Evolutionary conservation across 495 filamentous ascomycete species (phyloP).

Genomic region (Tuber indicum): DNA sequence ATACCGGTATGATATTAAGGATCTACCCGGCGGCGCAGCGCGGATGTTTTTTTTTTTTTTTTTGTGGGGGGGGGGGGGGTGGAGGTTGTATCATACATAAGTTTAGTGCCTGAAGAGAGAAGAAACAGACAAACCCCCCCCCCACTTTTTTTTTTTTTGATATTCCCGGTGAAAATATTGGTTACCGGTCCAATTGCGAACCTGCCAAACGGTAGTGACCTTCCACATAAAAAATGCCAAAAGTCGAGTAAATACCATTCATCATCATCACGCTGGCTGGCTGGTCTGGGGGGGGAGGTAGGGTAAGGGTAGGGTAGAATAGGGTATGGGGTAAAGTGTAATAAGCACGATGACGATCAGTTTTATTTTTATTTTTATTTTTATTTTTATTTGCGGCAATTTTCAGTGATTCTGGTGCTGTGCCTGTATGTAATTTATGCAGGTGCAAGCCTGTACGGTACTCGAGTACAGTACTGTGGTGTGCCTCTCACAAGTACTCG

Average conservation of each 20-base stretch:
- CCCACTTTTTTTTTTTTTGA: no score
- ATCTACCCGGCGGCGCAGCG: not conserved
- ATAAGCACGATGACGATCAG: not conserved
- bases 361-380: not conserved
- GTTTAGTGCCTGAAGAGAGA: no score
- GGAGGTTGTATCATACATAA: no score
- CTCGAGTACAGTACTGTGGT: not conserved
- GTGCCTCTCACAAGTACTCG: not conserved
- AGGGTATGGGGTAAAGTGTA: not conserved
- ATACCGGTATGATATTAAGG: not conserved
- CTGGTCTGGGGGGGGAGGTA: not conserved
- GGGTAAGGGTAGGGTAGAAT: not conserved
- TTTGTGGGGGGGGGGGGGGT: no score
- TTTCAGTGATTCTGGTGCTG: not conserved
- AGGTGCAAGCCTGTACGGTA: no score
- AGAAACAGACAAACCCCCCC: no score
- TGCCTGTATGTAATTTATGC: not conserved
- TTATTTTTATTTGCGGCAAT: not conserved
- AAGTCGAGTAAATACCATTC: constrained; percentile 2
- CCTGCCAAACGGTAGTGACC: not conserved
- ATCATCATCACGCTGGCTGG: not conserved
- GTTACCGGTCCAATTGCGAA: not conserved
- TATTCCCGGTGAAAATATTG: no score
- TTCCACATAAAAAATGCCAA: not conserved
- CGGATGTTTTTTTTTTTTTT: no score